Base-by-base conservation (phyloP, 352 stramenopile genomes). In the Peronospora belbahrii region DNA sequence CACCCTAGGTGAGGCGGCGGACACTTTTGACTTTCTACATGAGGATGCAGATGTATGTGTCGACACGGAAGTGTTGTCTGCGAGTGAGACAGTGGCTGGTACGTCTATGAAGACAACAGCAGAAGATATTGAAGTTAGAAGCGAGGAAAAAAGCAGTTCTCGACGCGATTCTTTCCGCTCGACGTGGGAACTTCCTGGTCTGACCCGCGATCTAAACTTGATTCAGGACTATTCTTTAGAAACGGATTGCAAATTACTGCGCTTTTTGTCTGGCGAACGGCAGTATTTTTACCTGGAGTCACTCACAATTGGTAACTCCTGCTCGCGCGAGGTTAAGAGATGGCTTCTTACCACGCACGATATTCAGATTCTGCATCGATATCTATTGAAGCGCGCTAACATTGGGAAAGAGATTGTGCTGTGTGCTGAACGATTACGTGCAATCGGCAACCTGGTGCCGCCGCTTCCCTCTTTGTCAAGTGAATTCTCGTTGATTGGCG, bases 211-310 rank as follows among this genome's bases (percentile, higher is more conserved):
- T 23, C 55, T 89, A 33, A 89, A 89, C 44, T 58, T 87, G 56
- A 78, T 89, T 37, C 78, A 87, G 30, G 78, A 86, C 44, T 89
- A 87, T 62, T 72, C 67, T 2, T 59, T 67, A 6, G 78, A 89
- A 51, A 84, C 59, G 8, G 50, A 85, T 6, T 84, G 71, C 35
- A 64, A 65, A 27, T n/a, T 89, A 25, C 56, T 89, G 15, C 66
- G 48, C 7, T 70, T 85, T 15, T 33, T 89, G 2, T 65, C 67
- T 22, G 78, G 78, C 1, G 65, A 87, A 43, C 72, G 78, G 4
- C 78, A 89, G 42, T 89, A 89, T 22, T 89, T 89, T 19, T 89
- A 87, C 44, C 42, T 89, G 15, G 72, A 87, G 38, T 71, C 71
- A 1, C 57, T 87, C 10, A 18, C 17, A 15, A 32, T 11, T 32